Evolutionary conservation across 116 monocot species (phyloP).

Genomic region (Iris pallida): DNA sequence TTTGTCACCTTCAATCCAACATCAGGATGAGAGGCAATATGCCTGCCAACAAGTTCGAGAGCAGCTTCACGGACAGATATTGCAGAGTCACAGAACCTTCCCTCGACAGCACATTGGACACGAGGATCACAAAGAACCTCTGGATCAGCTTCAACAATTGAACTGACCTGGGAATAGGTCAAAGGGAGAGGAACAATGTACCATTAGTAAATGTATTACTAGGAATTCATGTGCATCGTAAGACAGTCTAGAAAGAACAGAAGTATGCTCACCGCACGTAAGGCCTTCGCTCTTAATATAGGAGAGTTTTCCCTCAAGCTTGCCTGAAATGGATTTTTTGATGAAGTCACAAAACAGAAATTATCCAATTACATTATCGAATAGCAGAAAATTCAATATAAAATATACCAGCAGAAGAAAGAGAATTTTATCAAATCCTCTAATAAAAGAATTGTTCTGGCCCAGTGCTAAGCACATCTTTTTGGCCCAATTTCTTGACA

Average conservation of each 20-base stretch:
- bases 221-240: background rate
- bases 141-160: slow-evolving; percentile 97
- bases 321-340: slow-evolving; percentile 47
- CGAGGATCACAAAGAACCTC: slow-evolving; percentile 92
- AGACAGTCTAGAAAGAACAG: slow-evolving; percentile 4
- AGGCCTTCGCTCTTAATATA: slow-evolving; percentile 81
- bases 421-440: slow-evolving; percentile 97
- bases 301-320: slow-evolving; percentile 98
- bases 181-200: background rate
- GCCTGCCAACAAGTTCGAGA: slow-evolving; percentile 96
- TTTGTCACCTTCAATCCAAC: slow-evolving; percentile 88
- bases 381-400: slow-evolving; percentile 12
- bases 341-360: background rate
- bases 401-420: slow-evolving; percentile 72
- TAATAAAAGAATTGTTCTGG: slow-evolving; percentile 84
- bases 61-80: slow-evolving; percentile 99
- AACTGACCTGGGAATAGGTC: slow-evolving; percentile 54
- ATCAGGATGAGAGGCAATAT: slow-evolving; percentile 98
- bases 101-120: slow-evolving; percentile 95
- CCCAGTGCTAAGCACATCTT: slow-evolving; percentile 75
- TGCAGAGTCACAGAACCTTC: slow-evolving; percentile 98
- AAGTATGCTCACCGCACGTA: slow-evolving; percentile 75
- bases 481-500: slow-evolving; percentile 81
- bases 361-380: background rate
- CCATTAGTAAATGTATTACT: background rate